A percentile compares a stretch with the other conserved stretches of the same genome.
Conservation (phyloP, 805 yeast genomes). For the Candida broadrunensis region DNA sequence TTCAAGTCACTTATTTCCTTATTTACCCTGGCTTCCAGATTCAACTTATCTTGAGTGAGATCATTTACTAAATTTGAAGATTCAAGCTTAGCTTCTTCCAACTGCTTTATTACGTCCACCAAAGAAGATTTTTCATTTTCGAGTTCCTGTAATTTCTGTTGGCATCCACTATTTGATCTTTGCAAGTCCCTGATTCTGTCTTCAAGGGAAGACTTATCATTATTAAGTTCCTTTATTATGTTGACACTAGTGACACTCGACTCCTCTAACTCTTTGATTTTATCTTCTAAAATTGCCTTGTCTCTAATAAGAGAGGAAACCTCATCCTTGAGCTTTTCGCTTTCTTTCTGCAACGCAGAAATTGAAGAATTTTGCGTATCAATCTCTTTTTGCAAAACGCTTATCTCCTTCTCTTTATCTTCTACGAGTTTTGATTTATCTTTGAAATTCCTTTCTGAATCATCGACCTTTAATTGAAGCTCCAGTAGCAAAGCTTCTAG, state of each 20-base stretch:
- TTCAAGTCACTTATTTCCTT: slow-evolving; percentile 21
- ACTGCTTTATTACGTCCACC: slow-evolving; percentile 1
- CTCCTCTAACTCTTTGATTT: not conserved
- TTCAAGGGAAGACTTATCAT: no score
- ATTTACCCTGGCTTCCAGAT: slow-evolving; percentile 27
- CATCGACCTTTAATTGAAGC: no score
- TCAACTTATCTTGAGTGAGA: not conserved
- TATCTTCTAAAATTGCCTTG: not conserved
- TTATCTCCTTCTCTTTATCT: not conserved
- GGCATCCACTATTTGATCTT: no score
- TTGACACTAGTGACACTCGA: no score
- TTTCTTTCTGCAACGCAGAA: not conserved
- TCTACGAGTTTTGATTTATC: no score
- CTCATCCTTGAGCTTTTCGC: not conserved
- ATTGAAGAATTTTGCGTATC: not conserved
- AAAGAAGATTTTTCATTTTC: no score
- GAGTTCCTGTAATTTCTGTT: no score
- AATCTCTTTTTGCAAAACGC: not conserved
- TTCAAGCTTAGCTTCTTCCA: slow-evolving; percentile 1
- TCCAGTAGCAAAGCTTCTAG: no score
- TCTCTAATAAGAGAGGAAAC: not conserved
- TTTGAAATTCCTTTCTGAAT: no score
- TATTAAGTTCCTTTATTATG: no score
- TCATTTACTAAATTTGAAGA: slow-evolving; percentile 23
- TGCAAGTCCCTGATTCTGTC: no score